A percentile compares a stretch with the other conserved stretches of the same genome.
These are phyloP conservation scores for Polyporus tsugae DNA, from an alignment of 1,284 basidiomycete genomes.

Conservation along the genomic window DNA sequence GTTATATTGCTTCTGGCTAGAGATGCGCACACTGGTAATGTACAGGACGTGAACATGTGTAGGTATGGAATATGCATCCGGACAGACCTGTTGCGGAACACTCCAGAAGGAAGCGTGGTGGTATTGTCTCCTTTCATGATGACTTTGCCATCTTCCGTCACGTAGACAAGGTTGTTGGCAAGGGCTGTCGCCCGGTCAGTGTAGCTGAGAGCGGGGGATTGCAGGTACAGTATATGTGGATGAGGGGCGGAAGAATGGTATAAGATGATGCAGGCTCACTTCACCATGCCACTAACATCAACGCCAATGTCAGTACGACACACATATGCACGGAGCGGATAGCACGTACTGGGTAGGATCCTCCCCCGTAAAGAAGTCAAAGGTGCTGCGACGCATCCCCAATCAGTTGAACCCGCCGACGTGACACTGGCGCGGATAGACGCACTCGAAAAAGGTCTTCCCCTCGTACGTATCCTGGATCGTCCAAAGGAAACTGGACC, in stretches of 20 bases:
- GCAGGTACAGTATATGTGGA: neutral
- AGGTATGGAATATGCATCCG: neutral
- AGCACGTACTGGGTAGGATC: constrained; percentile 72
- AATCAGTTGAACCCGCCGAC: constrained; percentile 10
- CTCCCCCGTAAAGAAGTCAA: constrained; percentile 61
- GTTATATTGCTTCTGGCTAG: constrained; percentile 63
- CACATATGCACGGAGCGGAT: constrained; percentile 1
- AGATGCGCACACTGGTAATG: constrained; percentile 62
- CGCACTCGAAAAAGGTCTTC: constrained; percentile 48
- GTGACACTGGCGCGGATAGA: constrained; percentile 4
- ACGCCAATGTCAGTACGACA: constrained; percentile 27
- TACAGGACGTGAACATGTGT: neutral
- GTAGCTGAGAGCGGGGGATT: constrained; percentile 50
- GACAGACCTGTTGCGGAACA: constrained; percentile 64
- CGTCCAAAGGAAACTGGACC: constrained; percentile 45
- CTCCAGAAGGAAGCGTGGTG: constrained; percentile 57
- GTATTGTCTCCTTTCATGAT: constrained; percentile 80
- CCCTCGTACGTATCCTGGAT: constrained; percentile 46
- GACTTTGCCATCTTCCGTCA: constrained; percentile 62
- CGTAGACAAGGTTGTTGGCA: constrained; percentile 56
- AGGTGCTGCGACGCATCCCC: constrained; percentile 50
- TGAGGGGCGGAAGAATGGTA: too few species aligned
- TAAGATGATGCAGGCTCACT: constrained; percentile 50
- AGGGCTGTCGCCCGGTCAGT: constrained; percentile 58
- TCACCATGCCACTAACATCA: constrained; percentile 60